Conservation (phyloP, 192 early-diverging fungal genomes). For the Coemansia sp. region DNA sequence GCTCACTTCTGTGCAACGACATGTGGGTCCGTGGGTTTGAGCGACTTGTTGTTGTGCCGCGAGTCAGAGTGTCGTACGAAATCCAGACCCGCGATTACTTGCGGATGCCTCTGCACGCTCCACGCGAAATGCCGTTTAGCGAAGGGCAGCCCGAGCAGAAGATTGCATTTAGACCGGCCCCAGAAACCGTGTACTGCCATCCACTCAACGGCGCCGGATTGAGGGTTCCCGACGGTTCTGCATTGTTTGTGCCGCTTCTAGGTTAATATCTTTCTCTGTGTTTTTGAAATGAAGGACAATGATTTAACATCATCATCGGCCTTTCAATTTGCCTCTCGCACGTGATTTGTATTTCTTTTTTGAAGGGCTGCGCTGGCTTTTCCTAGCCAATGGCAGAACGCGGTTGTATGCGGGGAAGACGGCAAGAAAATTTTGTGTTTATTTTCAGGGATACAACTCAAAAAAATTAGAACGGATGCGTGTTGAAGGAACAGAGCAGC, state of each 20-base stretch:
- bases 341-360: not conserved
- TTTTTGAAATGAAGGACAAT: too few species aligned
- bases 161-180: constrained; percentile 36
- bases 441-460: too few species aligned
- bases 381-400: too few species aligned
- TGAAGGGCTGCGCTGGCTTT: not conserved
- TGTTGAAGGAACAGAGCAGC: too few species aligned
- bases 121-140: constrained; percentile 27
- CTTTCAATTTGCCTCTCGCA: not conserved
- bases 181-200: constrained; percentile 41
- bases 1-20: constrained; percentile 56
- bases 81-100: constrained; percentile 37
- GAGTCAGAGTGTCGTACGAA: constrained; percentile 51
- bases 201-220: constrained; percentile 27
- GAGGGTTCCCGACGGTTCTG: constrained; percentile 36
- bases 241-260: constrained; percentile 14
- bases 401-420: too few species aligned
- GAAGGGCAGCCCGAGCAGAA: not conserved
- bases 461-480: too few species aligned
- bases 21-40: constrained; percentile 35
- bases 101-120: constrained; percentile 22
- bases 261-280: not conserved
- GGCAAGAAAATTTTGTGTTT: too few species aligned
- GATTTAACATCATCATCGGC: not conserved
- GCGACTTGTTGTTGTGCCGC: constrained; percentile 48